Conservation (phyloP, 805 yeast species). For the Komagataella ulmi region DNA sequence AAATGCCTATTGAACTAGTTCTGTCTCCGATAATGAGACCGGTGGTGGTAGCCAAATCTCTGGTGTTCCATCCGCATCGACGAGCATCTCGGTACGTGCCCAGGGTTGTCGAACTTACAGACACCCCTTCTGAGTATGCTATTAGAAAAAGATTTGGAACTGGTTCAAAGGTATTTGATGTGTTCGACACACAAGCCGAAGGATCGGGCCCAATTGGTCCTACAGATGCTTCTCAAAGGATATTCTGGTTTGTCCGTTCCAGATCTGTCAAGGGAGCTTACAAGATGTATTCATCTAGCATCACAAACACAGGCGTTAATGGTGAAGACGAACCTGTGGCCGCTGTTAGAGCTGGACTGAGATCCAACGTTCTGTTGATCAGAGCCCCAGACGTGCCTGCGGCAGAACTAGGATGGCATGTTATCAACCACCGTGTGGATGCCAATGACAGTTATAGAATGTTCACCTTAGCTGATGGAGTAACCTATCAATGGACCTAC, state of each 20-base stretch:
- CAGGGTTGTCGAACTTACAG: constrained; percentile 28
- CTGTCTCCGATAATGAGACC: constrained; percentile 51
- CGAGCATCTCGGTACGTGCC: constrained; percentile 45
- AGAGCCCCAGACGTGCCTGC: constrained; percentile 35
- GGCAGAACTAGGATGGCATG: constrained; percentile 53
- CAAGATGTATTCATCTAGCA: constrained; percentile 33
- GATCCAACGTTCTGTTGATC: constrained; percentile 44
- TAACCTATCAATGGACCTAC: constrained; percentile 53
- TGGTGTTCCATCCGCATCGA: constrained; percentile 41
- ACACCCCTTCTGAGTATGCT: constrained; percentile 25
- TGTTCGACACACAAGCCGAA: constrained; percentile 29
- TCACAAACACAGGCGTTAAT: constrained; percentile 27
- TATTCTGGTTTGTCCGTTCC: constrained; percentile 46
- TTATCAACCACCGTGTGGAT: constrained; percentile 44
- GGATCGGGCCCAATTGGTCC: constrained; percentile 24
- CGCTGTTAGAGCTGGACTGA: constrained; percentile 42
- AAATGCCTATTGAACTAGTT: constrained; percentile 47
- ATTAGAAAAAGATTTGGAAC: constrained; percentile 46
- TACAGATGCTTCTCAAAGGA: constrained; percentile 25
- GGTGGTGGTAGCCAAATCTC: constrained; percentile 38
- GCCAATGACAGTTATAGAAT: constrained; percentile 47
- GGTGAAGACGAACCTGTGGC: constrained; percentile 48
- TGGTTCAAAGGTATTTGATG: constrained; percentile 44
- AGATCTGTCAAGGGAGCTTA: constrained; percentile 57
- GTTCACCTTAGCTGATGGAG: constrained; percentile 48